Evolutionary conservation across 1,284 basidiomycete species (phyloP), one percentile per base, ranked within the genome.

Genomic region (Malassezia globosa): DNA sequence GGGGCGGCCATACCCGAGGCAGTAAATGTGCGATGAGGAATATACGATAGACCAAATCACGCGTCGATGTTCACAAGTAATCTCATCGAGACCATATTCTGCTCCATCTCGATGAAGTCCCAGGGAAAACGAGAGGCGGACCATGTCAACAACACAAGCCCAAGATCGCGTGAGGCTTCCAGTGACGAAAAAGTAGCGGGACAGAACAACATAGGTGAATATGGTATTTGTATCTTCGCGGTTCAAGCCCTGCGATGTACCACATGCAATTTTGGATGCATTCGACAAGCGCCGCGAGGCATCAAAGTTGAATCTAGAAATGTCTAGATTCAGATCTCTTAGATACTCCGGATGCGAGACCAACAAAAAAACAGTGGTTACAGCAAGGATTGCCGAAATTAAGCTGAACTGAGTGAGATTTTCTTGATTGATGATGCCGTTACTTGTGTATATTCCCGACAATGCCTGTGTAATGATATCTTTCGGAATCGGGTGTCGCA

Each of bases 71-170:
- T 69, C 63, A 13, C 58, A 59, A 36, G 60, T 59, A 25, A 47
- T 57, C 0, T 47, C 42, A 1, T 54, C 46, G 5, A 68, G 53
- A 3, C 61, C 61, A 10, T 63, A 49, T 34, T 53, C 52, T 18
- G 58, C 50, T 11, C 63, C 65, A 29, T 69, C 65, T 10, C 66
- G 60, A 39, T 69, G 65, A n/a, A 69, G 52, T 2, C 66, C 64
- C 35, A 69, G 59, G 23, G 57, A 56, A 42, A 59, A 59, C 13
- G 62, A 59, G 22, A 59, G 51, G 11, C 54, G 48, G 0, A 66
- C 63, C 2, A 56, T 55, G 13, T 59, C 58, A 13, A 56, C 59
- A 11, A 54, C 53, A 8, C 46, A 26, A 4, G 58, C 63, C 48
- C 61, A 68, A 34, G 41, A 43, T 4, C 41, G 41, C 3, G 29